phyloP scores from a whole-genome alignment of 1,284 basidiomycete genomes.

The Malassezia caprae region DNA sequence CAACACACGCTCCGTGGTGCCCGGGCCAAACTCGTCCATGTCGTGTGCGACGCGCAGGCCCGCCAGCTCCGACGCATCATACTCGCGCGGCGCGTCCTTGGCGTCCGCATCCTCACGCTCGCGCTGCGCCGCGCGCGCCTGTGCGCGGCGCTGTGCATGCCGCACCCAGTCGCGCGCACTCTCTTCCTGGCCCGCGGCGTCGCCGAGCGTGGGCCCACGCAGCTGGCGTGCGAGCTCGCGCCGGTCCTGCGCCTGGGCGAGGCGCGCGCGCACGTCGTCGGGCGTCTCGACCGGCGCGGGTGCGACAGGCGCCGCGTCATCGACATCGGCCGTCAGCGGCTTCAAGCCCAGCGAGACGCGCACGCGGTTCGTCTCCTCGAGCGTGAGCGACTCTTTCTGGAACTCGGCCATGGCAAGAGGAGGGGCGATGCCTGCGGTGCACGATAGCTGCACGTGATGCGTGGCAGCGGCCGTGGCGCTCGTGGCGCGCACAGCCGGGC shows the following conservation, averaged over 20 bases:
- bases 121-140: constrained; percentile 69
- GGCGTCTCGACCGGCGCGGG: constrained; percentile 58
- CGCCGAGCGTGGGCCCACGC: constrained; percentile 78
- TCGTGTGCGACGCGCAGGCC: constrained; percentile 94
- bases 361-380: constrained; percentile 97
- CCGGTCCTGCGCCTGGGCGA: constrained; percentile 60
- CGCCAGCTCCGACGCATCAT: constrained; percentile 59
- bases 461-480: neutral
- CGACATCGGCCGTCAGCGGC: constrained; percentile 57
- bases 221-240: constrained; percentile 79
- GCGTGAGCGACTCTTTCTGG: constrained; percentile 64
- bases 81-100: constrained; percentile 59
- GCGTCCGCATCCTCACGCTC: constrained; percentile 56
- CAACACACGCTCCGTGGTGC: constrained; percentile 76
- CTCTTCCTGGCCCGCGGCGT: constrained; percentile 53
- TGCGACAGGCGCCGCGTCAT: constrained; percentile 11
- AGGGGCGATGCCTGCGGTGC: too few relatives aligned
- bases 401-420: constrained; percentile 35
- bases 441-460: constrained; percentile 7
- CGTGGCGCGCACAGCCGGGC: neutral
- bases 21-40: constrained; percentile 66
- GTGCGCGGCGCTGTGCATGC: constrained; percentile 72
- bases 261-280: constrained; percentile 57
- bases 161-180: constrained; percentile 79
- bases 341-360: constrained; percentile 87